Evolutionary conservation across 2,329 filamentous ascomycete species (phyloP).

Genomic region (Penicillium olsonii): DNA sequence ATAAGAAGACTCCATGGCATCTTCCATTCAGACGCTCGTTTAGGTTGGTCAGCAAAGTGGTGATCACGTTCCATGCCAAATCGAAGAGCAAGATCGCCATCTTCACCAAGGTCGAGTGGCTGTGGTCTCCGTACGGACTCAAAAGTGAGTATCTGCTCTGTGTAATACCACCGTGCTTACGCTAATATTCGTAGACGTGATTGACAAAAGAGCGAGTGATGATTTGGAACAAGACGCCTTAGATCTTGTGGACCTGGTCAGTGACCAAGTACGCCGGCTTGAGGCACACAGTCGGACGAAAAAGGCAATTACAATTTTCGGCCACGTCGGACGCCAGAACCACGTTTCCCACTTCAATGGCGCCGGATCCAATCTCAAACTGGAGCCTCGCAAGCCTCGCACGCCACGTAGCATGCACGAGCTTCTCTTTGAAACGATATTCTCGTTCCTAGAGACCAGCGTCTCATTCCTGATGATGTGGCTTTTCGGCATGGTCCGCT

Average conservation of each 20-base stretch:
- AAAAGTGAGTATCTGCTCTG: conserved; percentile 37
- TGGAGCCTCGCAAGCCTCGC: conserved; percentile 57
- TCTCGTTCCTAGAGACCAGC: conserved; percentile 74
- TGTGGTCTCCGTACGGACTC: conserved; percentile 59
- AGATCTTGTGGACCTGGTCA: conserved; percentile 52
- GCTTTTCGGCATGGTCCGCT: conserved; percentile 66
- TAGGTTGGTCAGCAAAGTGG: conserved; percentile 81
- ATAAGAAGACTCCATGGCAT: conserved; percentile 73
- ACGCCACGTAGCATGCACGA: conserved; percentile 63
- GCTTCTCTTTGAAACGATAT: conserved; percentile 70
- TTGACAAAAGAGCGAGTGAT: conserved; percentile 68
- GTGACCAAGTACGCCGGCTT: conserved; percentile 50
- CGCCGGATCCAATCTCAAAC: conserved; percentile 33
- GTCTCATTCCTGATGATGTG: conserved; percentile 76
- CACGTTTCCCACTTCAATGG: conserved; percentile 41
- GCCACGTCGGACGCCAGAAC: conserved; percentile 49
- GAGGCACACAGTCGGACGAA: conserved; percentile 50
- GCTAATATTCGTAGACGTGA: conserved; percentile 41
- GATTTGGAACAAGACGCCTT: conserved; percentile 58
- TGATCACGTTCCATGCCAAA: conserved; percentile 91
- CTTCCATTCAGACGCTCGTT: conserved; percentile 79
- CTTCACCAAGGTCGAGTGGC: conserved; percentile 87
- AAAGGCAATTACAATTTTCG: conserved; percentile 51
- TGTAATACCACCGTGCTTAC: neutral
- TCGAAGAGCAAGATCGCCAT: conserved; percentile 89